Percentiles rank a stretch among this genome's conserved stretches.
Evolutionary conservation across 2,329 filamentous ascomycete species (phyloP).

Genomic region (Curvularia eragrostidis): DNA sequence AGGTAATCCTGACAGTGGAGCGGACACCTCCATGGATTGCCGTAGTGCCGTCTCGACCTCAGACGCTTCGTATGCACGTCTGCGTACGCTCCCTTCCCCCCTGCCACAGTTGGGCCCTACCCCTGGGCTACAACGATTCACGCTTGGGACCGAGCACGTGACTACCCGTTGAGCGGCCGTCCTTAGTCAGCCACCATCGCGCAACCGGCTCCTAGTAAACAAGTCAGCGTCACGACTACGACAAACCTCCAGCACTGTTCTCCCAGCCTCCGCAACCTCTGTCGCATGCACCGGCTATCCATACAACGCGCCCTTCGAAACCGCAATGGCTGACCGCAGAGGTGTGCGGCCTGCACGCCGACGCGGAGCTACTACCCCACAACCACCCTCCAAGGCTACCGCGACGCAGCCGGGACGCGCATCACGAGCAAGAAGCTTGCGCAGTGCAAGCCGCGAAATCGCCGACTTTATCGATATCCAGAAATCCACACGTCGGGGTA

Average conservation of each 20-base stretch:
- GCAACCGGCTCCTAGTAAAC: slow-evolving; percentile 13
- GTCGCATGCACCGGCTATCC: slow-evolving; percentile 17
- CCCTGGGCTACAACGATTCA: slow-evolving; percentile 11
- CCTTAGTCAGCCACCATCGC: slow-evolving; percentile 14
- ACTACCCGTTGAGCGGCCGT: slow-evolving; percentile 11
- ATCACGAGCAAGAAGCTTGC: slow-evolving; percentile 40
- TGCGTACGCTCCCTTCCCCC: slow-evolving; percentile 22
- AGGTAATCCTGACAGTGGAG: slow-evolving; percentile 12
- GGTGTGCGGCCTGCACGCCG: slow-evolving; percentile 44
- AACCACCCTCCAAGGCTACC: slow-evolving; percentile 31
- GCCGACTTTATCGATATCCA: slow-evolving; percentile 26
- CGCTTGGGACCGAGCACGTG: slow-evolving; percentile 21
- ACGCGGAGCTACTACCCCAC: slow-evolving; percentile 43
- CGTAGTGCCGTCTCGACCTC: slow-evolving; percentile 20
- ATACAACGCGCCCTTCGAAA: slow-evolving; percentile 3
- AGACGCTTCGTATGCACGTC: slow-evolving; percentile 25
- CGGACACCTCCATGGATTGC: slow-evolving; percentile 11
- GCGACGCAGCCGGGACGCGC: slow-evolving; percentile 31
- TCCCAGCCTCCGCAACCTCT: neutral
- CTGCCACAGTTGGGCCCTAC: slow-evolving; percentile 25
- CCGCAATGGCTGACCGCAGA: slow-evolving; percentile 44
- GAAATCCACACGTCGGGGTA: slow-evolving; percentile 33
- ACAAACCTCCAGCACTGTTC: slow-evolving; percentile 3
- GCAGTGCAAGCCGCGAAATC: slow-evolving; percentile 52
- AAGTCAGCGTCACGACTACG: slow-evolving; percentile 7